A percentile compares a stretch with the other conserved stretches of the same genome.
Evolutionary conservation across 2,329 filamentous ascomycete species (phyloP).

Genomic region (Cercospora sp.): DNA sequence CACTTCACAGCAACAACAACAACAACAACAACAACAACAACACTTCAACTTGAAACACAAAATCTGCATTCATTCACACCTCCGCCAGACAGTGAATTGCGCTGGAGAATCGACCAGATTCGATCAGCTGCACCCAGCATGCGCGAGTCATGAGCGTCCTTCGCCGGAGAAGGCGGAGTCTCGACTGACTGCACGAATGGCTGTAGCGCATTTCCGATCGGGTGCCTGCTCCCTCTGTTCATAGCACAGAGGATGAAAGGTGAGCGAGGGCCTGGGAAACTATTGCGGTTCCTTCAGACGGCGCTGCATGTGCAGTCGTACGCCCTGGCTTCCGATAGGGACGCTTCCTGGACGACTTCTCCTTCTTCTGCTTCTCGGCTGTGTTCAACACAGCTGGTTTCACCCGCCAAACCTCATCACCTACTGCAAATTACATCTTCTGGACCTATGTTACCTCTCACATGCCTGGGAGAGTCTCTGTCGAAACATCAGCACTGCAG

Average conservation of each 20-base stretch:
- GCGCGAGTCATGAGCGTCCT: no score
- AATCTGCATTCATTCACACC: neutral
- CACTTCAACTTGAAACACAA: neutral
- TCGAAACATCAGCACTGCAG: no score
- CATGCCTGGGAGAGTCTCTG: no score
- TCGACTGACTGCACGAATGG: neutral
- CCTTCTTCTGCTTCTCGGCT: no score
- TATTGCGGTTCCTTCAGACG: no score
- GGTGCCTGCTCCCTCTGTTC: neutral
- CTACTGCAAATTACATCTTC: no score
- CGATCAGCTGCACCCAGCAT: neutral
- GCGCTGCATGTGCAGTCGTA: neutral
- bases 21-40: neutral
- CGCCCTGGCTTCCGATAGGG: neutral
- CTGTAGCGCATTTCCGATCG: neutral
- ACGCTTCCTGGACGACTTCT: neutral
- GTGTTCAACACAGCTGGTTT: no score
- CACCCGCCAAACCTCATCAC: no score
- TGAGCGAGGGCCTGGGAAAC: no score
- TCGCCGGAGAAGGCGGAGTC: neutral
- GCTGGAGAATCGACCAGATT: neutral
- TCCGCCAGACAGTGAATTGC: neutral
- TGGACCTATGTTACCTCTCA: no score
- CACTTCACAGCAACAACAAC: neutral
- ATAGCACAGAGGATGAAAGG: neutral